Evolutionary conservation across 495 filamentous ascomycete species (phyloP), one percentile per base, ranked within the genome.

Genomic region (Astrocystis sublimbata): DNA sequence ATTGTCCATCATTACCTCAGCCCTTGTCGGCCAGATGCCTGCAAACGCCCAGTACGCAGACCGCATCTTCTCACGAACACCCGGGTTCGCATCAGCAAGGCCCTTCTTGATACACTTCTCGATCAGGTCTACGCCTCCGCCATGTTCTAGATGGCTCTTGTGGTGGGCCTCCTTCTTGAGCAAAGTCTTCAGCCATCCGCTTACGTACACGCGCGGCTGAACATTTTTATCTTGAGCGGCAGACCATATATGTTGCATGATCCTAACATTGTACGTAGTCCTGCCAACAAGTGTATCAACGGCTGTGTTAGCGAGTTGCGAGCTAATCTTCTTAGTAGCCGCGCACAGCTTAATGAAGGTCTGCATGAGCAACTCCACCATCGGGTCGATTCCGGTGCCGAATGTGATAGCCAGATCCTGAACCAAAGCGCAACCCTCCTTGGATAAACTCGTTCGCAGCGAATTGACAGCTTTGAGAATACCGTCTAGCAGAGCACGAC

Each of bases 141-240:
- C 81, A 70, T 94, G 91, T 67, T 97, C 93, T 50, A 97, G 79
- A 9, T 91, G 85, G 52, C 76, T 83, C 73, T 91, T 96, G 68
- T 96, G 88, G 65, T 88, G 84, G 3, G 85, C 75, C 70, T 97
- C 90, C 61, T 90, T 89, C 56, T 79, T 87, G 31, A 98, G 75
- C 35, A 98, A 65, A 3, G 89, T 92, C 72, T 85, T 90, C 12
- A 98, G 75, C 94, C 94, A 98, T 12, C 85, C 89, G 19, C 89
- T 76, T 10, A 88, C 88, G 74, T 86, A 96, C 2, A 83, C 83
- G 51, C 94, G 86, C 26, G 92, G 83, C 65, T 92, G 88, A 2
- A 91, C 86, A 71, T 97, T 98, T 77, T 97, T 98, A 71, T 98
- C 94, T 69, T 93, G 88, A 54, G 81, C 87, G 28, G 96, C 92